Base-by-base conservation (phyloP, 768 basidiomycete genomes). In the Lentinula raphanica region DNA sequence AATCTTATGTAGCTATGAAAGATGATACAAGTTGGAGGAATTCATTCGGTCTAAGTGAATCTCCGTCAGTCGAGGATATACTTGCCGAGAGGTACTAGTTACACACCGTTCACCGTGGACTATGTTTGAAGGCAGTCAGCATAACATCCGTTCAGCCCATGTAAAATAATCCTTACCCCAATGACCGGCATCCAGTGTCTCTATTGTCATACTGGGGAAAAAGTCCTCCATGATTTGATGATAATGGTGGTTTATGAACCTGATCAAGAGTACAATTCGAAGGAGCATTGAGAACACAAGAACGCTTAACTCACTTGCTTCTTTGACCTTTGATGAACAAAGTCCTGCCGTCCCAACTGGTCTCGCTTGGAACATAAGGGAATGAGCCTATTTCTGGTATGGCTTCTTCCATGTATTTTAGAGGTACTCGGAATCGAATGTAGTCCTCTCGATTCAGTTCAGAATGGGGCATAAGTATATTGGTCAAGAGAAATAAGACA, bases 401-500 rank as follows among this genome's bases (percentile, higher is more conserved):
- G 0, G 84, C 76, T 5, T 78, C 72, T 2, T 76, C 74, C 21
- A 96, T 72, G 51, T 88, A 83, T 12, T 82, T 74, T 11, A 95
- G 69, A 0, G 94, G 92, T 29, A 96, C 75, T 12, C 83, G 81
- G 70, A 95, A 95, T 56, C 76, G 78, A n/a, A 86, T 71, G 56
- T 66, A 59, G 45, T 72, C 62, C 31, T 66, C 55, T 21, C 11
- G 58, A 59, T 49, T 58, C 65, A 7, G 69, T 66, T 36, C 42
- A 11, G 42, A 44, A 21, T 44, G 42, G 71, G 73, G 69, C 29
- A 79, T 69, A 19, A 80, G 68, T 21, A 94, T 76, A 71, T 97
- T 97, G 12, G 94, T 95, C 32, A 96, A 74, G 21, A 97, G 77
- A 73, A 94, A 97, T 49, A 91, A 86, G 27, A 91, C 85, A 28